Evolutionary conservation across 345 rosid genomes (phyloP), one percentile per base, ranked within the genome.

Genomic region (Brassica cretica): DNA sequence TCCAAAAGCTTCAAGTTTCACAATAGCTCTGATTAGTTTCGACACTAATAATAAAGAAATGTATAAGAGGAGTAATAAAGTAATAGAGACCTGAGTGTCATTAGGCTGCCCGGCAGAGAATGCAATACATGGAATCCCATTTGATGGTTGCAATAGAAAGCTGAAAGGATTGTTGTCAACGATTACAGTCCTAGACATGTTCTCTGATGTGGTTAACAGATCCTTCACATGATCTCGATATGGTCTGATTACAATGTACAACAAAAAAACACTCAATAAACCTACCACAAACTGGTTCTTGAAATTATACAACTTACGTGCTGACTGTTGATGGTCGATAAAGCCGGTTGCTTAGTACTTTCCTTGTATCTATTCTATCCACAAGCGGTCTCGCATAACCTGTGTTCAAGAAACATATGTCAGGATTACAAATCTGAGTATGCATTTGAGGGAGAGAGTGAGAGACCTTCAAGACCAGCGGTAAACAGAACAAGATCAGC

Each of bases 161-260:
- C 99, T 95, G 87, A 93, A 96, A 0, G 99, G 99, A 73, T 93
- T 93, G 83, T 96, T 93, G 80, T 96, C 99, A 10, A 95, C 97
- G 10, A 95, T 88, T 53, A 95, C 99, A 59, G 88, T 86, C 64
- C 97, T 88, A 72, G 84, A 66, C 73, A 91, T 86, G 84, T 96
- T 86, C 82, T 86, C 90, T 4, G 99, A 87, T 37, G 71, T 76
- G 86, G 91, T 85, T 19, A 93, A 83, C 44, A 96, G 88, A 84
- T 96, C 99, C 89, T 96, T 96, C 79, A 96, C 94, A 59, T 91
- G 94, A 66, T 95, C 99, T 64, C 96, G 80, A 68, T 85, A 87
- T 81, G 87, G 87, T 78, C 99, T 95, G 90, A 32, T 70, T 16
- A 75, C 29, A 70, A 60, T 44, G 14, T 41, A 63, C 64, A 18